A percentile compares a stretch with the other conserved stretches of the same genome.
phyloP scores from a whole-genome alignment of 2,329 filamentous ascomycete species.

The Zarea fungicola region DNA sequence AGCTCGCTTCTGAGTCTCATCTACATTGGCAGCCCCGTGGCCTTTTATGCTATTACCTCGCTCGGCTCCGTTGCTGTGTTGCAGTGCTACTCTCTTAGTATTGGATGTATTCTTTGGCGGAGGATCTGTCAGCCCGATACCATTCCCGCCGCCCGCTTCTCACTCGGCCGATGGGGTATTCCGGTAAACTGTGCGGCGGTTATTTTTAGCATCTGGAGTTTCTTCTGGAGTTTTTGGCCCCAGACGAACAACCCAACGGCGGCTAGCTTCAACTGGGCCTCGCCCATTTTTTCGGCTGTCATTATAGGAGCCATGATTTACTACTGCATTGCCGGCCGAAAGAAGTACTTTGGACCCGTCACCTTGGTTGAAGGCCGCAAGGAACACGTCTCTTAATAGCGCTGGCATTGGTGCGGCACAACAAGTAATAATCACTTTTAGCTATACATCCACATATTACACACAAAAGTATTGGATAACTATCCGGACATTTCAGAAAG shows the following conservation, averaged over 20 bases:
- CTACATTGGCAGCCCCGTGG: conserved; percentile 16
- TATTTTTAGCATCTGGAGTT: conserved; percentile 12
- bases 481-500: no score
- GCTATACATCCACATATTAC: no score
- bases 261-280: conserved; percentile 15
- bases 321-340: conserved; percentile 8
- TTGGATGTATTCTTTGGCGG: conserved; percentile 16
- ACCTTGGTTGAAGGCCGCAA: conserved; percentile 13
- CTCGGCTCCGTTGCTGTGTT: conserved; percentile 14
- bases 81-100: conserved; percentile 16
- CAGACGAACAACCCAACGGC: conserved; percentile 11
- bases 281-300: conserved; percentile 7
- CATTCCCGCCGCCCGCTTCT: conserved; percentile 13
- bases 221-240: conserved; percentile 18
- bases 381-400: background rate
- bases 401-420: no score
- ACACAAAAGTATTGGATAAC: no score
- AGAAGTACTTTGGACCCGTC: conserved; percentile 14
- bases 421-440: no score
- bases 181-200: conserved; percentile 13
- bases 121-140: conserved; percentile 12
- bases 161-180: conserved; percentile 15
- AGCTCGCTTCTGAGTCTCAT: conserved; percentile 13
- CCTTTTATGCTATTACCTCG: conserved; percentile 17
- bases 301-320: conserved; percentile 11